phyloP scores from a whole-genome alignment of 1,284 basidiomycete genomes.

The Fomitopsis palustris region DNA sequence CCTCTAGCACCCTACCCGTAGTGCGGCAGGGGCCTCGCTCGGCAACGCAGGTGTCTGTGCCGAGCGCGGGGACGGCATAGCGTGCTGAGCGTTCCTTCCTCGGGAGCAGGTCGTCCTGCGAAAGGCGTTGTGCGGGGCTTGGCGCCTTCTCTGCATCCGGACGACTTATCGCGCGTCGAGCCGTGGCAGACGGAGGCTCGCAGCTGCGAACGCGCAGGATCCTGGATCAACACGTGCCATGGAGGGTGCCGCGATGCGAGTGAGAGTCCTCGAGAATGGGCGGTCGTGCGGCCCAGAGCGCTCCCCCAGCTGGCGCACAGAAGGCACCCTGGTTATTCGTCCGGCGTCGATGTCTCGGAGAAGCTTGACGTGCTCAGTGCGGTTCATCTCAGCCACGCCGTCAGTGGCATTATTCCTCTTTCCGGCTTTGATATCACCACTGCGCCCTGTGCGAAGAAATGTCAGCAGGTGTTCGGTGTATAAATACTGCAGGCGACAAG shows the following conservation, averaged over 20 bases:
- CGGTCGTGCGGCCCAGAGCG: slow-evolving; percentile 4
- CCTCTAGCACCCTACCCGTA: background rate
- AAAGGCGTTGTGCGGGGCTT: background rate
- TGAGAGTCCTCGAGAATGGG: slow-evolving; percentile 4
- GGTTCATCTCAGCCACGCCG: slow-evolving; percentile 1
- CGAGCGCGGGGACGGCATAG: background rate
- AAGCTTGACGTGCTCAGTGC: background rate
- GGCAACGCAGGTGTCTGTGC: background rate
- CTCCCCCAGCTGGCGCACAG: background rate
- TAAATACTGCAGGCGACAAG: background rate
- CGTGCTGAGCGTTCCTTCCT: background rate
- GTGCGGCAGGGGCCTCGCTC: background rate
- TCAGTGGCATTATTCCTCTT: background rate
- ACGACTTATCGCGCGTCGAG: background rate
- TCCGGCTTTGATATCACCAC: background rate
- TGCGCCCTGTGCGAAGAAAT: background rate
- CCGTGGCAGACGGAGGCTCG: background rate
- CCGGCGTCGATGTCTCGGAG: slow-evolving; percentile 2
- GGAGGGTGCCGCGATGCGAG: slow-evolving; percentile 1
- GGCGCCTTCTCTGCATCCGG: background rate
- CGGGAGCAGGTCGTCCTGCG: background rate
- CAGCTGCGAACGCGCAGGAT: background rate
- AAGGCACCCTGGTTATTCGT: slow-evolving; percentile 8
- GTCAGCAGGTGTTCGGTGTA: background rate
- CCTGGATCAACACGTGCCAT: slow-evolving; percentile 7